Evolutionary conservation across 352 stramenopile genomes (phyloP), one percentile per base, ranked within the genome.

Genomic region (Phytophthora boehmeriae): DNA sequence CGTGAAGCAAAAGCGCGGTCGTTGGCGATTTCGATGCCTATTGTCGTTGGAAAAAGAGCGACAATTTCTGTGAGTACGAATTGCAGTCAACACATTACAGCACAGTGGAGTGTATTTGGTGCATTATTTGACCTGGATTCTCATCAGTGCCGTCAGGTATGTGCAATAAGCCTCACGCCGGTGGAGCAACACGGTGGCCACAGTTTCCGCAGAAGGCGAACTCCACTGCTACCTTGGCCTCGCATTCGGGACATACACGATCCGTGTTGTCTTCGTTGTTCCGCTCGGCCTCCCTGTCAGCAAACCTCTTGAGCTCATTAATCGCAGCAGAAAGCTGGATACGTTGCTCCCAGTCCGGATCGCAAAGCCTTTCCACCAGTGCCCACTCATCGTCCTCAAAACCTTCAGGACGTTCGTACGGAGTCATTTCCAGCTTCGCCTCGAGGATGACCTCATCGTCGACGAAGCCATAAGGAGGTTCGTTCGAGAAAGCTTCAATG

Each of bases 401-500:
- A 20, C 42, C 54, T 19, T 63, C 65, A 5, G 65, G 65, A 28
- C 65, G 59, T 38, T 55, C 53, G 22, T 64, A 63, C 30, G 49
- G 38, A 38, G 52, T 30, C 11, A 49, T 34, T 8, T 47, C 41
- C n/a, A 66, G 62, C 2, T 62, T 16, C 9, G 68, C 71, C 38
- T 71, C 61, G 17, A 75, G 2, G 16, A 75, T 68, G 4, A 42
- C 59, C 8, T 75, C 67, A 41, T 75, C 67, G 10, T 72, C 63
- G 8, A 61, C 57, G 22, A 61, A 38, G 0, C 47, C 57, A 17
- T 51, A 79, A 1, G 66, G 71, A 42, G 66, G 53, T n/a, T 73
- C 63, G 20, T 54, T 48, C 11, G 45, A 63, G 32, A 76, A 61
- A 0, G 66, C 66, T 27, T 79, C 71, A 16, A 70, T 65, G 42